Conservation (phyloP, 1,139 yeast species). For the Yamadazyma sp. region DNA sequence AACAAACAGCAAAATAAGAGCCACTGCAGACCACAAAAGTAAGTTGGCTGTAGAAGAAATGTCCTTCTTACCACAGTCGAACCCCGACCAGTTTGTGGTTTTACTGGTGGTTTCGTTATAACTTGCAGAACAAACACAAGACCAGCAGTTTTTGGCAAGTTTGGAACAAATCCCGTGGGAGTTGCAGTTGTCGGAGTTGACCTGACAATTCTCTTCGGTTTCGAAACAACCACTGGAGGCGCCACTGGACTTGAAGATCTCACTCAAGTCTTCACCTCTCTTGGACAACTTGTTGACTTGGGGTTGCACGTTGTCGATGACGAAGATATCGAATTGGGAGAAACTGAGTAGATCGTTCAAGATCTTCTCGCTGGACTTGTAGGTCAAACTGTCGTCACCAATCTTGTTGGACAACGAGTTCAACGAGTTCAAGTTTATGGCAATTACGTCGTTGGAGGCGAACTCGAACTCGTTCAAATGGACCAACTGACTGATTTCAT, state of each 20-base stretch:
- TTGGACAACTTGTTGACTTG: constrained; percentile 16
- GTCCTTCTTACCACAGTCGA: constrained; percentile 65
- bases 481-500: constrained; percentile 48
- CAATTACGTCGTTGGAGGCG: constrained; percentile 21
- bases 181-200: constrained; percentile 55
- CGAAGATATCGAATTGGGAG: constrained; percentile 33
- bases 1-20: constrained; percentile 43
- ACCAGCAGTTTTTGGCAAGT: constrained; percentile 44
- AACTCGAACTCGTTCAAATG: constrained; percentile 26
- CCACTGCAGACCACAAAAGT: constrained; percentile 64
- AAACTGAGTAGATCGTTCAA: constrained; percentile 34
- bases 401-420: constrained; percentile 41
- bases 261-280: constrained; percentile 26
- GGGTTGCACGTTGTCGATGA: constrained; percentile 22
- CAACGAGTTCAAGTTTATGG: constrained; percentile 43
- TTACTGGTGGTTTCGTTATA: constrained; percentile 42
- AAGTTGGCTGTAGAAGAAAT: constrained; percentile 64
- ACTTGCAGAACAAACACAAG: constrained; percentile 59
- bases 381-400: constrained; percentile 43
- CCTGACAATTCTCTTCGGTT: constrained; percentile 53
- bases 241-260: constrained; percentile 22
- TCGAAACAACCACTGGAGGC: constrained; percentile 34
- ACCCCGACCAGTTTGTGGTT: constrained; percentile 69
- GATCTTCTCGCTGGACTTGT: constrained; percentile 33
- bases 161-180: constrained; percentile 62